These are phyloP conservation scores for Nicotiana obtusifolia DNA, from an alignment of 257 asterid species.

Conservation along the genomic window DNA sequence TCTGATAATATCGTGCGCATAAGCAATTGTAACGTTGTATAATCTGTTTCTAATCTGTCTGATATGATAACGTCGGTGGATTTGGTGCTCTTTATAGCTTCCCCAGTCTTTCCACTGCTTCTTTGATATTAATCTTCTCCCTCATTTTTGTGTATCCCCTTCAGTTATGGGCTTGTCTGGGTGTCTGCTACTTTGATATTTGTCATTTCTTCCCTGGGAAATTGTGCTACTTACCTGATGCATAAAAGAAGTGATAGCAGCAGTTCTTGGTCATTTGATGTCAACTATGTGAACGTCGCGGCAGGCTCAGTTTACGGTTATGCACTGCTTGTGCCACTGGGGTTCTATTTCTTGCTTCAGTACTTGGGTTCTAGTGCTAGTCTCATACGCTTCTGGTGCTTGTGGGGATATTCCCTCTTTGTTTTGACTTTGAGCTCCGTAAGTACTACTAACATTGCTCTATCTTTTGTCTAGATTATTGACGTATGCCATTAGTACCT, in stretches of 20 bases:
- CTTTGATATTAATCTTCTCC: constrained; percentile 7
- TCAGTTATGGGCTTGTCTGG: constrained; percentile 94
- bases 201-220: constrained; percentile 74
- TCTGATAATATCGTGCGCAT: neutral
- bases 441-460: constrained; percentile 26
- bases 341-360: constrained; percentile 81
- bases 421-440: constrained; percentile 73
- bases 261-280: constrained; percentile 70
- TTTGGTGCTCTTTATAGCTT: neutral
- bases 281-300: constrained; percentile 73
- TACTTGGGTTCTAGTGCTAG: constrained; percentile 79
- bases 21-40: neutral
- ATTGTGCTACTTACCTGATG: constrained; percentile 81
- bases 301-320: constrained; percentile 78
- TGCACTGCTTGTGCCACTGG: constrained; percentile 81
- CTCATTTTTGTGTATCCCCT: constrained; percentile 11
- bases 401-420: constrained; percentile 99
- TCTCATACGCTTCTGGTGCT: constrained; percentile 92
- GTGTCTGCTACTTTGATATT: constrained; percentile 89
- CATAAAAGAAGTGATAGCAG: constrained; percentile 41
- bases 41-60: neutral
- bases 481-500: neutral
- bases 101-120: neutral
- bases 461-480: neutral
- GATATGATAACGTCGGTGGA: neutral